Conservation (phyloP, 2,329 filamentous ascomycete genomes). For the Paecilomyces formosus region DNA sequence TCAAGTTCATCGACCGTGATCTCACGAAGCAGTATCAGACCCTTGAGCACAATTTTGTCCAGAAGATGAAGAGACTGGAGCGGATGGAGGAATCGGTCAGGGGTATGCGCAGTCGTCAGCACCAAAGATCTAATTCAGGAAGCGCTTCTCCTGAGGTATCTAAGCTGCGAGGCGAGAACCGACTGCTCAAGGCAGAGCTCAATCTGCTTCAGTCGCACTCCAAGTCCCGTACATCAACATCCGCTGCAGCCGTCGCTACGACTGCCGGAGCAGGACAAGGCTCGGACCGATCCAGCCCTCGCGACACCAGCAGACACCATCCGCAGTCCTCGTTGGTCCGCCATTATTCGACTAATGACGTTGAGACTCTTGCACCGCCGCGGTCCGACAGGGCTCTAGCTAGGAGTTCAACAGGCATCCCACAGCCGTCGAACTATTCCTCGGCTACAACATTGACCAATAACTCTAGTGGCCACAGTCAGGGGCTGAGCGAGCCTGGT, state of each 20-base stretch:
- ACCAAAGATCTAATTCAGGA: constrained; percentile 20
- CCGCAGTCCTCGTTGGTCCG: constrained; percentile 46
- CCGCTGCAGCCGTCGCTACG: constrained; percentile 32
- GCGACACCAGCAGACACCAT: constrained; percentile 14
- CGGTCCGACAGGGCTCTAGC: constrained; percentile 21
- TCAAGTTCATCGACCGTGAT: constrained; percentile 80
- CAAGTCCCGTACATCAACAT: constrained; percentile 44
- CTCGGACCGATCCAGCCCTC: constrained; percentile 23
- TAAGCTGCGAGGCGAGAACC: constrained; percentile 54
- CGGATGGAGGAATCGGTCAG: constrained; percentile 73
- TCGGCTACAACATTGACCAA: constrained; percentile 24
- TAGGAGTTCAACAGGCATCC: constrained; percentile 24
- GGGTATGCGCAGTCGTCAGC: constrained; percentile 41
- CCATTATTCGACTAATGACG: constrained; percentile 46
- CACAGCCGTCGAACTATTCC: constrained; percentile 26
- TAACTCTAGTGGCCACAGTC: constrained; percentile 16
- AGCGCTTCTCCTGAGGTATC: constrained; percentile 46
- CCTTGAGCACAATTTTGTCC: constrained; percentile 72
- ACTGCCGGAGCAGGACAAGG: constrained; percentile 25
- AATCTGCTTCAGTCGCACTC: constrained; percentile 63
- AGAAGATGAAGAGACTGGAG: constrained; percentile 77
- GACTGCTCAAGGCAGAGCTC: constrained; percentile 53
- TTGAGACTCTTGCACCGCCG: constrained; percentile 28
- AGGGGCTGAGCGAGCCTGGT: constrained; percentile 21
- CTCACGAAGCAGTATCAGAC: constrained; percentile 86